Conservation (phyloP, 1,284 basidiomycete species). For the Singerocomus rubriflavus region DNA sequence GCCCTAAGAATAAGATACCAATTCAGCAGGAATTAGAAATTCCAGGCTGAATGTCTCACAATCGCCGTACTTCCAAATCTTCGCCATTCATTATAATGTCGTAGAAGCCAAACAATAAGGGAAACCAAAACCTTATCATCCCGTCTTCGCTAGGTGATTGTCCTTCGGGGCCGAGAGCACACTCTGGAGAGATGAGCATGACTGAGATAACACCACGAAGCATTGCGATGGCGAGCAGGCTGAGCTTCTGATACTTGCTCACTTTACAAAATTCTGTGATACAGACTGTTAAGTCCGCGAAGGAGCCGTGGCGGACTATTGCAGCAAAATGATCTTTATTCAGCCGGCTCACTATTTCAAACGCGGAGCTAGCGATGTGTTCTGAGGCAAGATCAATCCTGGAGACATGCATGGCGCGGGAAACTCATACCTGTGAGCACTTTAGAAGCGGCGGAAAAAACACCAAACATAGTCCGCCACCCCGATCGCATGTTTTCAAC, state of each 20-base stretch:
- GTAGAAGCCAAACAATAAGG: constrained; percentile 94
- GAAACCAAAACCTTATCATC: constrained; percentile 97
- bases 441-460: constrained; percentile 94
- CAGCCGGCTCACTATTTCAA: constrained; percentile 92
- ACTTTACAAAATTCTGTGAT: constrained; percentile 99
- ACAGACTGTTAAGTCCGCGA: constrained; percentile 95
- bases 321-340: constrained; percentile 91
- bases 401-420: neutral
- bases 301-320: constrained; percentile 90
- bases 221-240: constrained; percentile 95
- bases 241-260: constrained; percentile 98
- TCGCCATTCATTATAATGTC: constrained; percentile 99
- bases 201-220: constrained; percentile 87
- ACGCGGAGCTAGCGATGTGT: constrained; percentile 90
- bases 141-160: constrained; percentile 37
- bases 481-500: constrained; percentile 96
- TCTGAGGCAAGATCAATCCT: constrained; percentile 45
- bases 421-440: constrained; percentile 74
- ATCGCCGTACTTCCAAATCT: constrained; percentile 93
- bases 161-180: constrained; percentile 51
- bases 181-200: constrained; percentile 87
- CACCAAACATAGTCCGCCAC: constrained; percentile 99
- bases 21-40: neutral
- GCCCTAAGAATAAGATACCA: constrained; percentile 55
- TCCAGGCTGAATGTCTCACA: constrained; percentile 55